Evolutionary conservation across 1,284 basidiomycete genomes (phyloP), one percentile per base, ranked within the genome.

Genomic region (Ustilago xerochloae): DNA sequence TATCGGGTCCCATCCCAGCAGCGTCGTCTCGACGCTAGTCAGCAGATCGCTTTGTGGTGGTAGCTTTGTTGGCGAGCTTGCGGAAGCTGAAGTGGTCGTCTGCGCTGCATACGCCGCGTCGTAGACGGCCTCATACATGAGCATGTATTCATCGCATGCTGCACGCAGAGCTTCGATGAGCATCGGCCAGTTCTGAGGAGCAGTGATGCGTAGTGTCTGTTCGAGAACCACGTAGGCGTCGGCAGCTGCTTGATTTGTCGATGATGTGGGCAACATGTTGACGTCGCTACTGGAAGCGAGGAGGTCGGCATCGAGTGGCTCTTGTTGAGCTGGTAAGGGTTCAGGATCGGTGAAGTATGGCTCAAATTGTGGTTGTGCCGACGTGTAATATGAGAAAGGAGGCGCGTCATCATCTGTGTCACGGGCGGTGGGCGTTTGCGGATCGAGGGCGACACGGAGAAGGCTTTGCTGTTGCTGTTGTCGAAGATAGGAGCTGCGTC

Each of bases 111-210:
- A 33, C 3, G 65, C 53, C 8, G 59, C 43, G 20, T 57, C 38
- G 52, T 75, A 75, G 47, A 70, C 43, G 45, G 48, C 36, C 26
- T 69, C 59, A 45, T 75, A 75, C 41, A 54, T 53, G 43, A 63
- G 41, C 12, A 67, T 41, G 49, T 75, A 75, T n/a, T 67, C 63
- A 16, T 70, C 67, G 24, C 54, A 59, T 10, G 63, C 67, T 47
- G 46, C 36, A 30, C 46, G 47, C 32, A 69, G 63, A 20, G 63
- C 63, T 32, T 75, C 60, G 45, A 58, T 50, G 12, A 70, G 53
- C 48, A 66, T 28, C 5, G 72, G 72, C 63, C 63, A 75, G 26
- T 75, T 75, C 16, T 59, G 48, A 12, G 72, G 72, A 22, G 72
- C 72, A 9, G 72, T 75, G 35, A 66, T 48, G 12, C 60, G 49